Base-by-base conservation (phyloP, 164 flowering plant genomes). In the Macadamia integrifolia region DNA sequence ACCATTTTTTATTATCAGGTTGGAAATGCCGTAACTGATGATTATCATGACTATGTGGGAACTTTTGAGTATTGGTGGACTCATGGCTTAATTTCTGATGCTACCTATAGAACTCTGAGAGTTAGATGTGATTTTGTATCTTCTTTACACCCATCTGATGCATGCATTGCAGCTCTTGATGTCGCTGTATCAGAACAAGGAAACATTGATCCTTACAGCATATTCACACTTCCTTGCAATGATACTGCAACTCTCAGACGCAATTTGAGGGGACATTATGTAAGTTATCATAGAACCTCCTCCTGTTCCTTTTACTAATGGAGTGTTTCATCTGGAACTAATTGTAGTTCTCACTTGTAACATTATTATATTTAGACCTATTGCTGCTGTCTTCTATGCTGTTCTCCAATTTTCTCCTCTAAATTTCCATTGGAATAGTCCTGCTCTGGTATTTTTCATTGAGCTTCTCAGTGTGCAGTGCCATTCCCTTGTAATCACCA, bases 181-280 rank as follows among this genome's bases (percentile, higher is more conserved):
- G 55, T 63, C 56, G 97, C 97, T 28, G 80, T 80, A 0, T 23
- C 9, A 6, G 99, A 94, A 76, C 82, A 72, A 74, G 99, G 99
- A 57, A 88, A 88, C 66, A 94, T 94, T 53, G 98, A 94, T 71
- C 88, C 91, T 3, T 94, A 94, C 72, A 94, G 99, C 81, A 92
- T 94, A 58, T 94, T 74, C 74, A 92, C 97, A 9, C 80, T n/a
- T 13, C 88, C 97, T 29, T 94, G 99, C 81, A 87, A 84, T 46
- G 40, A 43, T 28, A 83, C 87, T 44, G 71, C 79, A 15, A 62
- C 88, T 43, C 81, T 82, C 64, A 83, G 73, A 71, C 88, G 71
- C 74, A 81, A 72, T 43, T 74, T 88, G 65, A 80, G 81, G 79
- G 95, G 92, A 71, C 99, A 77, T 72, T 89, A 87, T 79, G 99